phyloP scores from a whole-genome alignment of 331 rosid species.

The Dryas integrifolia region DNA sequence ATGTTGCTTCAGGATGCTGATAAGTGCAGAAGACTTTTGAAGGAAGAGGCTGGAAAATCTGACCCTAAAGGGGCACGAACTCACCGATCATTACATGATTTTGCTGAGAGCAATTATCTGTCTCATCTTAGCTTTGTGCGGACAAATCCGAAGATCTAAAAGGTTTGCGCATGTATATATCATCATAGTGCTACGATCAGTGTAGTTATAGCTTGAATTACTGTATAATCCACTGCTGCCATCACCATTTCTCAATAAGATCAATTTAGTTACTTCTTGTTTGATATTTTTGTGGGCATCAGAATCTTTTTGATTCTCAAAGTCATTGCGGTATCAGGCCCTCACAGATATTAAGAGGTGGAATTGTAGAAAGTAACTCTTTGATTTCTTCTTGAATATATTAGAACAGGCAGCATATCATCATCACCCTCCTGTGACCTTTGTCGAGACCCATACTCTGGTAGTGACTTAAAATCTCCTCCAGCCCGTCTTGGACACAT shows the following conservation, averaged over 20 bases:
- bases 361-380: no score
- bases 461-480: no score
- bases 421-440: no score
- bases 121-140: slow-evolving; percentile 62
- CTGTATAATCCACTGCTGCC: background rate
- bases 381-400: no score
- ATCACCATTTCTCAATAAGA: background rate
- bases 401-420: no score
- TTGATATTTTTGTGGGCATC: background rate
- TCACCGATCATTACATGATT: slow-evolving; percentile 74
- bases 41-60: slow-evolving; percentile 46
- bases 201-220: background rate
- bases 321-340: no score
- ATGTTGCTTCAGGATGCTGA: slow-evolving; percentile 62
- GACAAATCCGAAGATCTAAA: slow-evolving; percentile 38
- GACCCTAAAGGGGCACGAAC: slow-evolving; percentile 62
- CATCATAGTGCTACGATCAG: background rate
- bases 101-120: slow-evolving; percentile 81
- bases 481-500: no score
- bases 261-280: background rate
- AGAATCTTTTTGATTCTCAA: no score
- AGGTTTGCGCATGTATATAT: slow-evolving; percentile 40
- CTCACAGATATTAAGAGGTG: no score
- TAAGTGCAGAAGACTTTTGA: slow-evolving; percentile 48
- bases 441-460: no score